phyloP scores from a whole-genome alignment of 805 yeast species.

The Starmerella floricola region DNA sequence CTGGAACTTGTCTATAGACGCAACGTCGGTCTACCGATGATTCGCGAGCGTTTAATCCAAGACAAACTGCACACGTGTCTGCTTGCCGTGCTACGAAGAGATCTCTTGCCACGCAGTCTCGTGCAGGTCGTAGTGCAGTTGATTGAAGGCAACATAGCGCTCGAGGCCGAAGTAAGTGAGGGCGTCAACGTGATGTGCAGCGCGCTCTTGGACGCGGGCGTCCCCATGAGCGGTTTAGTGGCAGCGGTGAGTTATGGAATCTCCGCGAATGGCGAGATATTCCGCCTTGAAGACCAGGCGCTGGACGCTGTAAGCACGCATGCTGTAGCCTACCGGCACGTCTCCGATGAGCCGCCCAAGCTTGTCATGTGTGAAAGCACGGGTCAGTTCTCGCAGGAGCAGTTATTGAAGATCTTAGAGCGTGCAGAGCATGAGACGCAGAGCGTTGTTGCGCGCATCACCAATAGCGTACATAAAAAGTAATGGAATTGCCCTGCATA shows the following conservation, averaged over 20 bases:
- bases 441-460: not conserved
- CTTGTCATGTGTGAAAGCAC: conserved; percentile 58
- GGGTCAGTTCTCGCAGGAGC: conserved; percentile 53
- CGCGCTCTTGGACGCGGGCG: conserved; percentile 71
- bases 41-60: conserved; percentile 67
- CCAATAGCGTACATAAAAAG: not conserved
- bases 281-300: conserved; percentile 35
- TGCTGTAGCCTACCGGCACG: conserved; percentile 47
- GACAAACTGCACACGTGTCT: conserved; percentile 54
- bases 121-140: conserved; percentile 59
- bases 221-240: conserved; percentile 54
- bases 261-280: conserved; percentile 23
- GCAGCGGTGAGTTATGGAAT: conserved; percentile 41
- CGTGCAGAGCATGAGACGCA: conserved; percentile 31
- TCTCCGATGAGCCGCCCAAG: conserved; percentile 38
- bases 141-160: conserved; percentile 34
- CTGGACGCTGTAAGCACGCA: conserved; percentile 44
- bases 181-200: conserved; percentile 61
- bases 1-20: conserved; percentile 74
- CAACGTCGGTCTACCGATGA: conserved; percentile 53
- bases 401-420: conserved; percentile 43
- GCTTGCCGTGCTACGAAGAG: conserved; percentile 46
- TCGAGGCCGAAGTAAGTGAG: conserved; percentile 46
- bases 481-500: too few species aligned
- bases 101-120: conserved; percentile 66